Evolutionary conservation across 768 basidiomycete species (phyloP).

Genomic region (Auriculariales sp.): DNA sequence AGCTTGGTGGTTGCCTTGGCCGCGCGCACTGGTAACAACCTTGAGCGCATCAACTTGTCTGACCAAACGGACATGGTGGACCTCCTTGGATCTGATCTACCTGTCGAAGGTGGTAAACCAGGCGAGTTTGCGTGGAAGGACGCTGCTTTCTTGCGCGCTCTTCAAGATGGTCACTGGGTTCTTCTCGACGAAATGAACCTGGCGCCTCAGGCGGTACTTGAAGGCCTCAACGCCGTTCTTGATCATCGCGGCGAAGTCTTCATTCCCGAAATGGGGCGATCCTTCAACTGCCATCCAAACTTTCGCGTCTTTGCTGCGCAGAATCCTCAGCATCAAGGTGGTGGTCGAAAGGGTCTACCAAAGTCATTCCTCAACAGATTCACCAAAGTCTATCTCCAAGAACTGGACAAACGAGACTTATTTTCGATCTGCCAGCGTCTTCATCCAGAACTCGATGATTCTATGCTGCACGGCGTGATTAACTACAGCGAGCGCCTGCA

Average conservation of each 20-base stretch:
- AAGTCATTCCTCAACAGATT: slow-evolving; percentile 97
- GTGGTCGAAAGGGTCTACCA: slow-evolving; percentile 91
- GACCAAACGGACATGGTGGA: slow-evolving; percentile 97
- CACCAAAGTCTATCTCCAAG: slow-evolving; percentile 91
- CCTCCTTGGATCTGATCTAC: slow-evolving; percentile 90
- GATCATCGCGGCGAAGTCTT: slow-evolving; percentile 93
- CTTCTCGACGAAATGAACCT: slow-evolving; percentile 98
- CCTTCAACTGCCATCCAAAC: slow-evolving; percentile 77
- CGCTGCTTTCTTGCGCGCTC: slow-evolving; percentile 83
- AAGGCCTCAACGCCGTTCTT: slow-evolving; percentile 89
- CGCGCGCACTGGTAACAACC: slow-evolving; percentile 54
- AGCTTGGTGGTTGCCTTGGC: slow-evolving; percentile 83
- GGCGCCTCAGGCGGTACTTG: slow-evolving; percentile 89
- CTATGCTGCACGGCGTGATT: slow-evolving; percentile 60
- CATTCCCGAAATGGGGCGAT: slow-evolving; percentile 85
- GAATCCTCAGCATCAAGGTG: slow-evolving; percentile 91
- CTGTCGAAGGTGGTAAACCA: slow-evolving; percentile 77
- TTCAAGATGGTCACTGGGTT: slow-evolving; percentile 96
- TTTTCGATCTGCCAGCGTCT: slow-evolving; percentile 61
- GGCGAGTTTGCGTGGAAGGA: slow-evolving; percentile 97
- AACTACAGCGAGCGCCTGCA: slow-evolving; percentile 61
- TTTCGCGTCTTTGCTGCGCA: slow-evolving; percentile 98
- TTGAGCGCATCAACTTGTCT: slow-evolving; percentile 92
- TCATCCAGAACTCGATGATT: slow-evolving; percentile 43
- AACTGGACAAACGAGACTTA: slow-evolving; percentile 66